Percentiles rank a stretch among this genome's conserved stretches.
Evolutionary conservation across 139 green algal genomes (phyloP).

Genomic region (Chlamydomonas sp.): DNA sequence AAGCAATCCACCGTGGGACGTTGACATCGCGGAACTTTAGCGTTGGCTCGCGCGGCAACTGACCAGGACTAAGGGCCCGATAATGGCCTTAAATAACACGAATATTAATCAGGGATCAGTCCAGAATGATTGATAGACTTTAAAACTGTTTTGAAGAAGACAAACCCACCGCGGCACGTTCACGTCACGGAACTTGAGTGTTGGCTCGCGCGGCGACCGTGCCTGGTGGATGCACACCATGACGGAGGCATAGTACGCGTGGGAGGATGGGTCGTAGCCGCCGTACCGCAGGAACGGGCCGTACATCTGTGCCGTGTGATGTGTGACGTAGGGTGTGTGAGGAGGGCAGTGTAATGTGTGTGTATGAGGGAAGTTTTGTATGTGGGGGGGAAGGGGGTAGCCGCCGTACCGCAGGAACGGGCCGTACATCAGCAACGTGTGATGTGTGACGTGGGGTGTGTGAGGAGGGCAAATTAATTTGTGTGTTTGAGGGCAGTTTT

Average conservation of each 20-base stretch:
- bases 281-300: conserved; percentile 34
- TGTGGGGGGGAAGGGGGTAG: neutral
- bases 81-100: too few species aligned
- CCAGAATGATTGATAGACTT: too few species aligned
- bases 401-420: neutral
- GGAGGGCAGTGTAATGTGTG: neutral
- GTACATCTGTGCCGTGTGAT: too few species aligned
- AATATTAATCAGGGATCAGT: too few species aligned
- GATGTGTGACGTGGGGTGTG: neutral
- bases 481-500: too few species aligned
- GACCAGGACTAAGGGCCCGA: too few species aligned
- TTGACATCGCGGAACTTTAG: conserved; percentile 20
- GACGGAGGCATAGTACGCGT: conserved; percentile 19
- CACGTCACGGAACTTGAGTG: conserved; percentile 17
- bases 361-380: neutral
- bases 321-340: too few species aligned
- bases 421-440: neutral
- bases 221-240: conserved; percentile 30
- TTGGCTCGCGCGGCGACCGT: conserved; percentile 10
- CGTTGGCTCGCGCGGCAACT: too few species aligned
- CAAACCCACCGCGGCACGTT: neutral
- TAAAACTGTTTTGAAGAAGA: neutral
- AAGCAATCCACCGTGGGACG: neutral
- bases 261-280: conserved; percentile 29
- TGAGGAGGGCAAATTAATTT: conserved; percentile 9